A percentile compares a stretch with the other conserved stretches of the same genome.
These are phyloP conservation scores for Coniosporium tulheliwenetii DNA, from an alignment of 2,329 filamentous ascomycete genomes.

Conservation along the genomic window DNA sequence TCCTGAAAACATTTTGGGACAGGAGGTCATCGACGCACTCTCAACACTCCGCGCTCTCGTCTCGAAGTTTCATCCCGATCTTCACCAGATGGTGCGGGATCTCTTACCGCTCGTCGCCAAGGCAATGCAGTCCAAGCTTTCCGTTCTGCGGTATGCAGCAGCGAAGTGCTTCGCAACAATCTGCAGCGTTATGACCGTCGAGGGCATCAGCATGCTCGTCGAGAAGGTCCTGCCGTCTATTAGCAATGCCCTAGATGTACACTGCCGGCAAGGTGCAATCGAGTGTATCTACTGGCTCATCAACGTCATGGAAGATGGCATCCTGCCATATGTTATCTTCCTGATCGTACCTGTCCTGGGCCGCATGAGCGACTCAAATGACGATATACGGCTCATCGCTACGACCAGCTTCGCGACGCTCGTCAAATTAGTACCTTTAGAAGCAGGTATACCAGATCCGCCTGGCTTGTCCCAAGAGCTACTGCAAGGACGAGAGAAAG, in stretches of 20 bases:
- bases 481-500: slow-evolving; percentile 77
- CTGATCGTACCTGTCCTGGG: slow-evolving; percentile 92
- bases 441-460: slow-evolving; percentile 93
- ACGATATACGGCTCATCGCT: slow-evolving; percentile 82
- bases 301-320: slow-evolving; percentile 92
- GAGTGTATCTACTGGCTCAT: slow-evolving; percentile 96
- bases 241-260: slow-evolving; percentile 75
- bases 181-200: slow-evolving; percentile 88
- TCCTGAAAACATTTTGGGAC: slow-evolving; percentile 60
- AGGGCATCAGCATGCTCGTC: slow-evolving; percentile 91
- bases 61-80: slow-evolving; percentile 65
- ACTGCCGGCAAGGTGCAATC: slow-evolving; percentile 81
- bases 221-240: slow-evolving; percentile 86
- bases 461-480: slow-evolving; percentile 81
- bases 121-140: slow-evolving; percentile 73
- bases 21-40: slow-evolving; percentile 86
- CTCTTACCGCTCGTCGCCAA: slow-evolving; percentile 77
- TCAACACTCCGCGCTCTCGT: slow-evolving; percentile 83
- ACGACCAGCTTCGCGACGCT: slow-evolving; percentile 95
- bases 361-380: slow-evolving; percentile 96
- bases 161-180: slow-evolving; percentile 96
- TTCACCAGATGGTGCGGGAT: slow-evolving; percentile 68
- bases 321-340: slow-evolving; percentile 96
- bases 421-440: slow-evolving; percentile 90
- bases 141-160: slow-evolving; percentile 89